Evolutionary conservation across 257 asterid species (phyloP).

Genomic region (Solanum chiquidenum): DNA sequence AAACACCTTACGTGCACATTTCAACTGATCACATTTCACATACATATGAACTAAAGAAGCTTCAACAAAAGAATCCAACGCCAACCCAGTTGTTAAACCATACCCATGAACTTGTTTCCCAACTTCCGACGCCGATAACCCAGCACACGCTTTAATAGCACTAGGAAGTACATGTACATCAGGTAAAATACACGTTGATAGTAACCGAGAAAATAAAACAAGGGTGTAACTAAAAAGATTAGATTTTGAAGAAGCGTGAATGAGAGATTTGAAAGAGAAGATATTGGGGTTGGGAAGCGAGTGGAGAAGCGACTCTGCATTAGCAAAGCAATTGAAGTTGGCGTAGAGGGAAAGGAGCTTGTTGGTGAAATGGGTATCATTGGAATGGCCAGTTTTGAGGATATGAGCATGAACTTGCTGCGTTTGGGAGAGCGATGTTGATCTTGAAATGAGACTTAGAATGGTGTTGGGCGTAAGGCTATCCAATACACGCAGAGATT

Average conservation of each 20-base stretch:
- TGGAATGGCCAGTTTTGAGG: slow-evolving; percentile 42
- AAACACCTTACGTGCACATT: slow-evolving; percentile 44
- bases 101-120: slow-evolving; percentile 78
- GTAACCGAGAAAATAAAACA: slow-evolving; percentile 36
- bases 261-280: slow-evolving; percentile 41
- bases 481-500: background rate
- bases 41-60: slow-evolving; percentile 70
- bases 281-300: slow-evolving; percentile 31
- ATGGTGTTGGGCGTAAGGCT: background rate
- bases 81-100: slow-evolving; percentile 47
- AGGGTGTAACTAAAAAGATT: slow-evolving; percentile 28
- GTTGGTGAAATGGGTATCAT: slow-evolving; percentile 24
- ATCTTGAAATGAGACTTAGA: slow-evolving; percentile 13
- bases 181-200: slow-evolving; percentile 26
- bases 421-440: slow-evolving; percentile 31
- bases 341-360: slow-evolving; percentile 51
- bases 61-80: slow-evolving; percentile 49
- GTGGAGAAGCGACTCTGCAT: slow-evolving; percentile 32
- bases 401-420: slow-evolving; percentile 50
- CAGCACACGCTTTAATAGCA: slow-evolving; percentile 60
- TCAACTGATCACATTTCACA: slow-evolving; percentile 40
- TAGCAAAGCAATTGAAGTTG: slow-evolving; percentile 30
- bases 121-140: slow-evolving; percentile 23
- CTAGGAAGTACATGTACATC: slow-evolving; percentile 67
- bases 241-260: slow-evolving; percentile 52